Conservation (phyloP, 305 asterid genomes). For the Solanum hybrid region DNA sequence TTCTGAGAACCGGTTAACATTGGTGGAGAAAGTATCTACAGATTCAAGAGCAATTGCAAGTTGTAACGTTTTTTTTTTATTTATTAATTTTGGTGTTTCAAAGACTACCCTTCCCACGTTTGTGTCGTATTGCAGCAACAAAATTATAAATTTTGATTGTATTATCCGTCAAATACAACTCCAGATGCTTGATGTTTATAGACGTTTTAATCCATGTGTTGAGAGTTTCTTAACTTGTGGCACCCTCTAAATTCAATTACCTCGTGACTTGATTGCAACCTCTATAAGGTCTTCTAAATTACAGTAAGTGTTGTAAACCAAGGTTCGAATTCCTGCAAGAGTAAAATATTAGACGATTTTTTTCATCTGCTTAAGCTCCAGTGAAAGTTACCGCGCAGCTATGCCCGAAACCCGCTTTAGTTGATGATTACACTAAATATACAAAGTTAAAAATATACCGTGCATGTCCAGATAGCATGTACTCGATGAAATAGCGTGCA, state of each 20-base stretch:
- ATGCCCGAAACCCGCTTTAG: no score
- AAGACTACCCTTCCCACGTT: neutral
- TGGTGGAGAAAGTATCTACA: neutral
- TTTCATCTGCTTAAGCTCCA: neutral
- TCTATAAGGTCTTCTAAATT: neutral
- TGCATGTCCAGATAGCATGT: no score
- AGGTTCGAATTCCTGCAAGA: neutral
- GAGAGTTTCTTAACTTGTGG: neutral
- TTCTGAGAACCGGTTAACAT: slow-evolving; percentile 44
- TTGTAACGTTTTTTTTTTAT: neutral
- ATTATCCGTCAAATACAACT: slow-evolving; percentile 13
- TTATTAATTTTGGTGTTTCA: neutral
- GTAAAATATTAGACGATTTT: neutral
- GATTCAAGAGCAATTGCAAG: neutral
- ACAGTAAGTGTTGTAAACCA: neutral
- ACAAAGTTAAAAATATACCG: neutral
- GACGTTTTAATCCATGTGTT: neutral
- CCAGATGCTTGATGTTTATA: slow-evolving; percentile 1
- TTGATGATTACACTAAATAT: neutral
- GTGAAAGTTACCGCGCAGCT: neutral
- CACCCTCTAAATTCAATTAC: neutral
- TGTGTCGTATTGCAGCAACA: neutral
- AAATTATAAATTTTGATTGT: neutral
- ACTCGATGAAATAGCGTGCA: neutral
- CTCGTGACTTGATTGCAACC: neutral